Evolutionary conservation across 768 basidiomycete species (phyloP).

Genomic region (Gautieria morchelliformis): DNA sequence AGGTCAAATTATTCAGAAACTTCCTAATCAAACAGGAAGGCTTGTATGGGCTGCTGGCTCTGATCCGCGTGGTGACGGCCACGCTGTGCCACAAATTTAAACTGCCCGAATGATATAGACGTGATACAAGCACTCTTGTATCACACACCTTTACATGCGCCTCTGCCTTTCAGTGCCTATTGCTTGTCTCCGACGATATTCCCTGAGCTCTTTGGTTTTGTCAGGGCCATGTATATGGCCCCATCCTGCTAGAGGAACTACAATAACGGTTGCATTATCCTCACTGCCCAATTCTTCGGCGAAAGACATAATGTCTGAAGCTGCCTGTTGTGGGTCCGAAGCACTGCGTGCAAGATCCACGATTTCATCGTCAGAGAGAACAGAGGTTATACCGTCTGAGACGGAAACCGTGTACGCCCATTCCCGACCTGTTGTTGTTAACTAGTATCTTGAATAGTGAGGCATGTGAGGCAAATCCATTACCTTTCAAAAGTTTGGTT

Average conservation of each 20-base stretch:
- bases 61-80: conserved; percentile 82
- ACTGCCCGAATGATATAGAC: background rate
- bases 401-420: conserved; percentile 84
- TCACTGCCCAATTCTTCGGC: conserved; percentile 81
- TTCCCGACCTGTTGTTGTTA: conserved; percentile 44
- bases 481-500: conserved; percentile 67
- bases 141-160: conserved; percentile 39
- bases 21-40: conserved; percentile 52
- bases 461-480: conserved; percentile 10
- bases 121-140: background rate
- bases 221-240: conserved; percentile 73
- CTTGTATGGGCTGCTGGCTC: conserved; percentile 94
- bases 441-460: background rate
- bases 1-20: conserved; percentile 84
- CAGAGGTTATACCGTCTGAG: conserved; percentile 90
- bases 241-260: conserved; percentile 92
- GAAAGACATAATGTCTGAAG: conserved; percentile 72
- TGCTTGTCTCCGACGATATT: conserved; percentile 69
- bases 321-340: conserved; percentile 67
- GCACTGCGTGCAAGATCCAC: conserved; percentile 77
- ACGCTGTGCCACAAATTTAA: conserved; percentile 78
- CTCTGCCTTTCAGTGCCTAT: conserved; percentile 59
- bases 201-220: conserved; percentile 69
- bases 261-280: conserved; percentile 87
- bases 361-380: conserved; percentile 90